Percentiles rank a stretch among this genome's conserved stretches.
These are phyloP conservation scores for Brassica cretica DNA, from an alignment of 345 rosid species.

Conservation along the genomic window DNA sequence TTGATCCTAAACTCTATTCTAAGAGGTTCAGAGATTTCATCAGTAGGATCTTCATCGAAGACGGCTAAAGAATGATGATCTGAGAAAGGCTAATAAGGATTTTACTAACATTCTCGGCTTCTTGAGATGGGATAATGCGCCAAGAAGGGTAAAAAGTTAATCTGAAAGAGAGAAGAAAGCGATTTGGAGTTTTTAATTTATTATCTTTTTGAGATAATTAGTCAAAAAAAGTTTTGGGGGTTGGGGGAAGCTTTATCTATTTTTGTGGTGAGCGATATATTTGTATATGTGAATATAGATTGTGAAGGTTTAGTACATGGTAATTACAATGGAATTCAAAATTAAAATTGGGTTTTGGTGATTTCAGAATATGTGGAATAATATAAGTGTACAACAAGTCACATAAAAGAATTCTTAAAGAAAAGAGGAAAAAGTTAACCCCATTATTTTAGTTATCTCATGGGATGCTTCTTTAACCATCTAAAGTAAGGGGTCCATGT, in stretches of 20 bases:
- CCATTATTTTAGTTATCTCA: not conserved
- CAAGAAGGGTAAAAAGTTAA: slow-evolving; percentile 15
- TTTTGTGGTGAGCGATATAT: slow-evolving; percentile 32
- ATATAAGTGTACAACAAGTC: not conserved
- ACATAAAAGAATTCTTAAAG: not conserved
- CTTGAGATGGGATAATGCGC: not conserved
- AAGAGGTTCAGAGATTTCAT: slow-evolving; percentile 91
- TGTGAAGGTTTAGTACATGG: slow-evolving; percentile 35
- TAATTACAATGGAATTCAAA: not conserved
- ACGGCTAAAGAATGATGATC: slow-evolving; percentile 49
- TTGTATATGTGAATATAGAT: slow-evolving; percentile 38
- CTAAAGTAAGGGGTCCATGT: slow-evolving; percentile 10
- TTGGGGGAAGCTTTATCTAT: slow-evolving; percentile 8
- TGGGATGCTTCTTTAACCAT: slow-evolving; percentile 16
- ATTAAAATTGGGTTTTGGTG: slow-evolving; percentile 18
- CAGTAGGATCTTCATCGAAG: slow-evolving; percentile 82
- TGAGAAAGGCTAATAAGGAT: not conserved
- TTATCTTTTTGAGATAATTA: slow-evolving; percentile 21
- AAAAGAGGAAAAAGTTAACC: not conserved
- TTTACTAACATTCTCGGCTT: slow-evolving; percentile 29
- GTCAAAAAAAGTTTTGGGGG: slow-evolving; percentile 31
- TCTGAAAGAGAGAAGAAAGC: slow-evolving; percentile 9
- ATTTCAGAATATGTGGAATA: not conserved
- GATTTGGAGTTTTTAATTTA: slow-evolving; percentile 14
- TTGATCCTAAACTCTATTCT: slow-evolving; percentile 89